Percentiles rank a stretch among this genome's conserved stretches.
These are phyloP conservation scores for Parachaetomium inaequale DNA, from an alignment of 495 filamentous ascomycete species.

Conservation along the genomic window DNA sequence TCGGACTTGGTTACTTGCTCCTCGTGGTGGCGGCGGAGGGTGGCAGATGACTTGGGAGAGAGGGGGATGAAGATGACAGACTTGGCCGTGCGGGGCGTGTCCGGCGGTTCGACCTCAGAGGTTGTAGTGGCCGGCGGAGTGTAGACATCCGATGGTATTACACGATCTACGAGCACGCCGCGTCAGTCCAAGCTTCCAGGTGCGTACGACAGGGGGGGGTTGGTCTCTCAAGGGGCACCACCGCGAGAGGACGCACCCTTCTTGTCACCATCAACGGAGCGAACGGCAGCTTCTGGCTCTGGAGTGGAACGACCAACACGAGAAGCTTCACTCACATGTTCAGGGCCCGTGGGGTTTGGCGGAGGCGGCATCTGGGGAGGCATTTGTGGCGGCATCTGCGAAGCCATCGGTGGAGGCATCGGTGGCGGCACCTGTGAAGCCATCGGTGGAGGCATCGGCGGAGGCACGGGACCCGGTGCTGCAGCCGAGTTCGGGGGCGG, in stretches of 20 bases:
- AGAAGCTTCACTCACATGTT: conserved; percentile 42
- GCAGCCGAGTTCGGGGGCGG: conserved; percentile 27
- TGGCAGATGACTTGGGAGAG: conserved; percentile 40
- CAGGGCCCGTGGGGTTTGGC: conserved; percentile 24
- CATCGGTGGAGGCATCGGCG: conserved; percentile 18
- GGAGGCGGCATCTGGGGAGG: conserved; percentile 21
- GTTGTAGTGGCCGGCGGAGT: background rate
- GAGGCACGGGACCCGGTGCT: conserved; percentile 14
- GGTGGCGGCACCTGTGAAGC: conserved; percentile 11
- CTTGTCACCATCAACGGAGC: conserved; percentile 19
- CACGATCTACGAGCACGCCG: conserved; percentile 35
- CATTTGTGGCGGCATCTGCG: too few species aligned
- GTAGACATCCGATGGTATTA: conserved; percentile 24
- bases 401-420: conserved; percentile 19
- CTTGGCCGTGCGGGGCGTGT: conserved; percentile 27
- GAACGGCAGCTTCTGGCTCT: conserved; percentile 23
- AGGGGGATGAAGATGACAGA: conserved; percentile 45
- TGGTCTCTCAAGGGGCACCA: conserved; percentile 7
- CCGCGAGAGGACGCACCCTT: conserved; percentile 35
- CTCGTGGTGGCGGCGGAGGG: conserved; percentile 38
- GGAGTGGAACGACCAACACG: conserved; percentile 29
- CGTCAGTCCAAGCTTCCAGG: background rate
- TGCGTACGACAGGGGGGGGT: background rate
- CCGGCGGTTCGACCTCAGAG: conserved; percentile 8
- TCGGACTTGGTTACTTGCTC: conserved; percentile 22